Percentiles rank a stretch among this genome's conserved stretches.
phyloP scores from a whole-genome alignment of 1,284 basidiomycete species.

The Ustilago tritici region DNA sequence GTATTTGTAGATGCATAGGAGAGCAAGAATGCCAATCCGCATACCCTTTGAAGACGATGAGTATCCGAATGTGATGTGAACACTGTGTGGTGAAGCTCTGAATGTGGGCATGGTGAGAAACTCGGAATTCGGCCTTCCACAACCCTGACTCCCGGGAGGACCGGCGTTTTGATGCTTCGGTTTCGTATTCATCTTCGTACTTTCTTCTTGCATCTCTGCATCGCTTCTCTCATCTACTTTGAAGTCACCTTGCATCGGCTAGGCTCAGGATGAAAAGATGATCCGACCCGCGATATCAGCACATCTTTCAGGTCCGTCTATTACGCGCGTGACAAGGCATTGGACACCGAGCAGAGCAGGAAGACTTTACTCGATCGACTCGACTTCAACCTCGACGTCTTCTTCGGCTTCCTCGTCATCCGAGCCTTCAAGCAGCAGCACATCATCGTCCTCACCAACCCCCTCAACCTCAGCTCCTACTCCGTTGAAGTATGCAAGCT shows the following conservation, averaged over 20 bases:
- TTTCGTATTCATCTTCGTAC: neutral
- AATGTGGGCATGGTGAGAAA: neutral
- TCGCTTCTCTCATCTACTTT: neutral
- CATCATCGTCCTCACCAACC: neutral
- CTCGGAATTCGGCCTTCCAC: conserved; percentile 10
- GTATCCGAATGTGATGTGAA: neutral
- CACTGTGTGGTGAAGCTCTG: neutral
- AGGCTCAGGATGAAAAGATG: neutral
- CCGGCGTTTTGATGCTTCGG: neutral
- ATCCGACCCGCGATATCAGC: neutral
- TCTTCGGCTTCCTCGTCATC: neutral
- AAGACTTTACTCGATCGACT: no score
- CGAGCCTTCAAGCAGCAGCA: conserved; percentile 4
- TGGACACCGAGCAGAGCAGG: no score
- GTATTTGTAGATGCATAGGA: neutral
- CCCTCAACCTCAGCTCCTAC: neutral
- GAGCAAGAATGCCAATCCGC: neutral
- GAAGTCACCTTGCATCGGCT: neutral
- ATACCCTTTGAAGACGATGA: neutral
- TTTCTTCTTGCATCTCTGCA: neutral
- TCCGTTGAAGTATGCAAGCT: conserved; percentile 8
- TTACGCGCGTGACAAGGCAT: neutral
- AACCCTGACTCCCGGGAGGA: neutral
- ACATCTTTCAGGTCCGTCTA: neutral
- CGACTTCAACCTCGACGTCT: conserved; percentile 6